Percentiles rank a stretch among this genome's conserved stretches.
These are phyloP conservation scores for Botrytis hyacinthi DNA, from an alignment of 2,329 filamentous ascomycete species.

Conservation along the genomic window DNA sequence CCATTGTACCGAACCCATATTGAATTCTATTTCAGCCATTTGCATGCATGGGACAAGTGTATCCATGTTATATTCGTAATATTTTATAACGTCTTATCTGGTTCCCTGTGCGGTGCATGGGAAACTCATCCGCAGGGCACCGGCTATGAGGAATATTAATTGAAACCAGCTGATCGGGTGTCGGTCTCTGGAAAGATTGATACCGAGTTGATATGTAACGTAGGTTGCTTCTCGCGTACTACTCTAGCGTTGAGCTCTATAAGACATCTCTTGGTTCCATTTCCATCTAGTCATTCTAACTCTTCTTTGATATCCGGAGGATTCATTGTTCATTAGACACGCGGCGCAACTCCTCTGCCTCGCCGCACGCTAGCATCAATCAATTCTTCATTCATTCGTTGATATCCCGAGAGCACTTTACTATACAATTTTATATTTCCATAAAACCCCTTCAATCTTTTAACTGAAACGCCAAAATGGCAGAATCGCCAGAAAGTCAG, in stretches of 20 bases:
- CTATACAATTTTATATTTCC: neutral
- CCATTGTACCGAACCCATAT: constrained; percentile 21
- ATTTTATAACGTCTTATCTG: constrained; percentile 22
- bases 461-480: constrained; percentile 20
- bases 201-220: constrained; percentile 2
- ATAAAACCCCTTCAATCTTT: neutral
- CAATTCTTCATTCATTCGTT: neutral
- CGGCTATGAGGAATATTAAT: constrained; percentile 33
- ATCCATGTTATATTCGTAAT: constrained; percentile 25
- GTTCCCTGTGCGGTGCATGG: constrained; percentile 26
- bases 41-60: constrained; percentile 21
- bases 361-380: neutral
- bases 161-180: constrained; percentile 32
- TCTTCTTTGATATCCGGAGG: constrained; percentile 3
- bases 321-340: neutral
- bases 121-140: constrained; percentile 34
- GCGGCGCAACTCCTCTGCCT: neutral
- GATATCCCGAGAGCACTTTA: neutral
- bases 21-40: constrained; percentile 33
- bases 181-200: constrained; percentile 15
- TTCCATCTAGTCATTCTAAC: neutral
- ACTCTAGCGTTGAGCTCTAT: constrained; percentile 11
- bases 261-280: constrained; percentile 7
- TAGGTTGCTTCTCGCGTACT: neutral
- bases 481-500: constrained; percentile 31